phyloP scores from a whole-genome alignment of 306 rosid genomes.

The Glycine soja region DNA sequence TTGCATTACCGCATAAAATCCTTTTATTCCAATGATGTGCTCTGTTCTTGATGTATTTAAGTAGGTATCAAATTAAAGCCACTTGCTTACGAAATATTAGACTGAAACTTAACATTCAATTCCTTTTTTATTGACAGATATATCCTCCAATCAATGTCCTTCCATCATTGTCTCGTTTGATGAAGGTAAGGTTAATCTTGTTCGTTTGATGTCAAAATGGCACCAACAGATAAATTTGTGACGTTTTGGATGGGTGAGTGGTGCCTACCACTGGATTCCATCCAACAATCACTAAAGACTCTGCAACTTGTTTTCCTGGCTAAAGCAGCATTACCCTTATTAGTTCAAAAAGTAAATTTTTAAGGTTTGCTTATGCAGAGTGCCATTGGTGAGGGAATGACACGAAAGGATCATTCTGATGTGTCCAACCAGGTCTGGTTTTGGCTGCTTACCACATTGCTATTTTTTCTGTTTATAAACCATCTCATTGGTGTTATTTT shows the following conservation, averaged over 20 bases:
- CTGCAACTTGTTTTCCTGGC: background rate
- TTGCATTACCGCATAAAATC: constrained; percentile 30
- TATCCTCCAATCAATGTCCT: constrained; percentile 99
- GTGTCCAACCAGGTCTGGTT: constrained; percentile 96
- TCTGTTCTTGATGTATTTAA: constrained; percentile 27
- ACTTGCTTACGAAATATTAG: constrained; percentile 34
- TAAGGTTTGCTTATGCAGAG: constrained; percentile 65
- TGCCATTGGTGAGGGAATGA: constrained; percentile 99
- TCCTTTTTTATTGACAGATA: constrained; percentile 66
- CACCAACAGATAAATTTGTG: constrained; percentile 6
- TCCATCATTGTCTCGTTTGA: constrained; percentile 95
- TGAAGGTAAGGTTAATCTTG: constrained; percentile 74
- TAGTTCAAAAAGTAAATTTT: background rate
- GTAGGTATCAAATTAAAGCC: background rate
- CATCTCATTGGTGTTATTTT: constrained; percentile 41
- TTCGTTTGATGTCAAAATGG: constrained; percentile 42
- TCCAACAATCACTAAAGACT: constrained; percentile 2
- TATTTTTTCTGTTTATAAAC: background rate
- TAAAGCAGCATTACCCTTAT: constrained; percentile 7
- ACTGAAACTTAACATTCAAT: constrained; percentile 38
- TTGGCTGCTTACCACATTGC: constrained; percentile 19
- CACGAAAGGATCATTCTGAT: constrained; percentile 95
- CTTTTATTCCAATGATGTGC: constrained; percentile 20
- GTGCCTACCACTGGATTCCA: constrained; percentile 10
- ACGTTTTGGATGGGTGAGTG: background rate